These are phyloP conservation scores for Calonectria hongkongensis DNA, from an alignment of 2,329 filamentous ascomycete genomes.

Conservation along the genomic window DNA sequence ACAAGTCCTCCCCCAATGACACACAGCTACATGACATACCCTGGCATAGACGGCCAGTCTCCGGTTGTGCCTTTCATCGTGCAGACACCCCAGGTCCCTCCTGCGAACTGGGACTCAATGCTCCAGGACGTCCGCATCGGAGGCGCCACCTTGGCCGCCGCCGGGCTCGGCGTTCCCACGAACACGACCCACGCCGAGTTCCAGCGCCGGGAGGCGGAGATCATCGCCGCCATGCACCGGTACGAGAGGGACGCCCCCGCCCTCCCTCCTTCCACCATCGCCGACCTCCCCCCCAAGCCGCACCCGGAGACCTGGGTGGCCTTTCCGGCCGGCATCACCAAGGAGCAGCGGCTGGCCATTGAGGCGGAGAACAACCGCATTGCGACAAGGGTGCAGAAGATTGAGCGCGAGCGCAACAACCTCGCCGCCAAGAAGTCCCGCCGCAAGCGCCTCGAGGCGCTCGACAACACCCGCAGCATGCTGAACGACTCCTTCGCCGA, in stretches of 20 bases:
- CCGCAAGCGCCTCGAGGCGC: constrained; percentile 55
- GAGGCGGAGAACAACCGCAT: constrained; percentile 54
- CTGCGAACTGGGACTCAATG: background rate
- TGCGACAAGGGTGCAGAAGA: constrained; percentile 47
- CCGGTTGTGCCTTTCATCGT: background rate
- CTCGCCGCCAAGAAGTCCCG: constrained; percentile 62
- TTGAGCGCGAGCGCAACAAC: constrained; percentile 61
- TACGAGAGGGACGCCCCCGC: constrained; percentile 53
- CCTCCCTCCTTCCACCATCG: constrained; percentile 53
- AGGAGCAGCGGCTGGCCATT: constrained; percentile 37
- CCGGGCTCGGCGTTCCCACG: constrained; percentile 49
- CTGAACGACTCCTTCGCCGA: constrained; percentile 52
- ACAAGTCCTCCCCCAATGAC: background rate
- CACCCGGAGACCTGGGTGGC: constrained; percentile 45
- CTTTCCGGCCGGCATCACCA: constrained; percentile 43
- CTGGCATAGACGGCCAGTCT: background rate
- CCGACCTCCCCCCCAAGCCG: constrained; percentile 55
- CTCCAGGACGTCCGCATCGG: background rate
- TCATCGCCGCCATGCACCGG: constrained; percentile 46
- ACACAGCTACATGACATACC: background rate
- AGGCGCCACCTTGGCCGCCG: constrained; percentile 24
- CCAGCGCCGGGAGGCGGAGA: constrained; percentile 42
- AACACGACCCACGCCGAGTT: constrained; percentile 43
- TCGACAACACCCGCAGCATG: constrained; percentile 48
- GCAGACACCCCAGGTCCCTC: background rate